phyloP scores from a whole-genome alignment of 2,329 filamentous ascomycete species.

The Venturia oleaginea region DNA sequence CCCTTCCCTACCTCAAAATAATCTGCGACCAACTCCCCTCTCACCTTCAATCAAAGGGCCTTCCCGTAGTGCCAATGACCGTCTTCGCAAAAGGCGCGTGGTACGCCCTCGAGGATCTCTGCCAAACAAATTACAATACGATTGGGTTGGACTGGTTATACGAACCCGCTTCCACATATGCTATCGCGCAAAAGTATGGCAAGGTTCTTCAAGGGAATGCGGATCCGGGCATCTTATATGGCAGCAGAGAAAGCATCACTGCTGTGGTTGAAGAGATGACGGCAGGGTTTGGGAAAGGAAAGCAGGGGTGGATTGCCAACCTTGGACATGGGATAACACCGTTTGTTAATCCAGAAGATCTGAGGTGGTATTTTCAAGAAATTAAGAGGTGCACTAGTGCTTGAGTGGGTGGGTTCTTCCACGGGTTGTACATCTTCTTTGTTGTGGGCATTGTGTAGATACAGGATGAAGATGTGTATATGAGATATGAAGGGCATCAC shows the following conservation, averaged over 20 bases:
- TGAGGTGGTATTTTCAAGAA: slow-evolving; percentile 91
- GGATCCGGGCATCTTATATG: slow-evolving; percentile 88
- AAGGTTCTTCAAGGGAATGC: slow-evolving; percentile 91
- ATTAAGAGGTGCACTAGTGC: slow-evolving; percentile 46
- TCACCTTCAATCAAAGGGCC: slow-evolving; percentile 61
- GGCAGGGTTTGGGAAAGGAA: slow-evolving; percentile 69
- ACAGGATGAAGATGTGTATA: neutral
- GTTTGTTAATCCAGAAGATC: slow-evolving; percentile 83
- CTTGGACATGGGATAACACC: slow-evolving; percentile 94
- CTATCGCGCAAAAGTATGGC: slow-evolving; percentile 58
- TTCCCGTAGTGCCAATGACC: slow-evolving; percentile 86
- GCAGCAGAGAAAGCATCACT: slow-evolving; percentile 71
- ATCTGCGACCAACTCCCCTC: slow-evolving; percentile 74
- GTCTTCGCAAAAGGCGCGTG: slow-evolving; percentile 97
- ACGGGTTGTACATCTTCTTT: neutral
- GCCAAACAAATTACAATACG: slow-evolving; percentile 83
- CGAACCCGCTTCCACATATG: slow-evolving; percentile 74
- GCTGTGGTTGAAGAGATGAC: slow-evolving; percentile 79
- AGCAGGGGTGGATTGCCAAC: slow-evolving; percentile 94
- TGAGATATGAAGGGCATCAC: neutral
- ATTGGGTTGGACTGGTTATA: slow-evolving; percentile 94
- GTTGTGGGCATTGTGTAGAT: neutral
- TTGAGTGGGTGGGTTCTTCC: neutral
- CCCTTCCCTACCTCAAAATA: slow-evolving; percentile 74
- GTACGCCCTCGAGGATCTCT: slow-evolving; percentile 83